These are phyloP conservation scores for Ceraceosorus guamensis DNA, from an alignment of 1,284 basidiomycete genomes.

Conservation along the genomic window DNA sequence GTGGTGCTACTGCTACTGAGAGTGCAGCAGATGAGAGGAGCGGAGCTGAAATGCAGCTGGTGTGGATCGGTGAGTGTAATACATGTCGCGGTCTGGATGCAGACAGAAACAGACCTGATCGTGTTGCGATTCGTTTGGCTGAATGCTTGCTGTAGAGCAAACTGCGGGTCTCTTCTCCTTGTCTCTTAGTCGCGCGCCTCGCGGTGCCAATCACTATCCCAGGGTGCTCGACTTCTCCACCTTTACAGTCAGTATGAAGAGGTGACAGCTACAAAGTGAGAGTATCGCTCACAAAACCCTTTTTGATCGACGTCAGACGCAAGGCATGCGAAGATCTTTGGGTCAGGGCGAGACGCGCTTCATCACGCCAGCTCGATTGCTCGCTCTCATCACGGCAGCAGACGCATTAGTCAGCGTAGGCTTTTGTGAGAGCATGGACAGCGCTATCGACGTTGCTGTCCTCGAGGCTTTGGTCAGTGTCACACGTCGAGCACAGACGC, in stretches of 20 bases:
- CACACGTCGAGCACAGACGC: no score
- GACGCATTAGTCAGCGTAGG: conserved; percentile 43
- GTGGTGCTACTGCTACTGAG: conserved; percentile 1
- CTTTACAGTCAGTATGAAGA: conserved; percentile 56
- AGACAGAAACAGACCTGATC: no score
- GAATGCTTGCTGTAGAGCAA: not conserved
- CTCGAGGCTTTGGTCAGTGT: conserved; percentile 32
- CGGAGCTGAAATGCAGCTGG: conserved; percentile 28
- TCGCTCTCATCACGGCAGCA: conserved; percentile 38
- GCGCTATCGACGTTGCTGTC: conserved; percentile 39
- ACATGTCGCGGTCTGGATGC: not conserved
- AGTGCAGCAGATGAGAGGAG: conserved; percentile 12
- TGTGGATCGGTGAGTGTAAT: conserved; percentile 28
- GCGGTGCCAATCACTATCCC: conserved; percentile 19
- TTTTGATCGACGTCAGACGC: conserved; percentile 53
- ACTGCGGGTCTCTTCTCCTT: not conserved
- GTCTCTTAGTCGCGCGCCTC: not conserved
- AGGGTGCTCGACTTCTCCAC: conserved; percentile 63
- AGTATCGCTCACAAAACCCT: no score
- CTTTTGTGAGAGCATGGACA: conserved; percentile 45
- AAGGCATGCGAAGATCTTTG: conserved; percentile 83
- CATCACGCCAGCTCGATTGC: conserved; percentile 77
- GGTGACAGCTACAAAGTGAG: no score
- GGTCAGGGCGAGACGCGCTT: conserved; percentile 85
- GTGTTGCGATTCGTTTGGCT: no score